Evolutionary conservation across 2,329 filamentous ascomycete genomes (phyloP), one percentile per base, ranked within the genome.

Genomic region (Ciborinia camelliae): DNA sequence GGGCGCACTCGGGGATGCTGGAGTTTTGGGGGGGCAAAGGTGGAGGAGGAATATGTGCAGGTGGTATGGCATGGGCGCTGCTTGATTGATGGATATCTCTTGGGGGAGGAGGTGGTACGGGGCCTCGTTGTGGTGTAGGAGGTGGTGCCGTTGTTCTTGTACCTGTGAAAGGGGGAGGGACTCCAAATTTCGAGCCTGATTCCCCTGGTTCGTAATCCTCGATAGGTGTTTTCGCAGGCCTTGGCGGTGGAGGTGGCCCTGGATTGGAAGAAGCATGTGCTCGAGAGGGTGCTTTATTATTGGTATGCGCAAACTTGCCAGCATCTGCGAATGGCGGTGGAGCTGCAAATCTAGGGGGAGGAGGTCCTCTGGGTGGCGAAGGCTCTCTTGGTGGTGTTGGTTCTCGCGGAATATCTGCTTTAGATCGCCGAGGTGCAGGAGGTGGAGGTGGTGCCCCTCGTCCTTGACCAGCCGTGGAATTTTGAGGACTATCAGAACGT

Each of bases 311-410:
- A 74, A 86, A 95, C 77, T 91, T 96, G 45, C 95, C 95, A 65
- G 95, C 95, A 76, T 97, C 93, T 63, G 91, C 86, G 66, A 98
- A 79, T 2, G 94, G 91, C 41, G 95, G 95, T 53, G 95, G 95
- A 10, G 91, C 94, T 69, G 87, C 84, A 79, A 96, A 98, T 71
- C 83, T 84, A 10, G 86, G 86, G 60, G 88, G 84, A 28, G 87
- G 84, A 12, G 83, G 82, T 32, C 78, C 76, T 65, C 75, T 73
- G 23, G 88, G 86, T 15, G 91, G 90, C 18, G 88, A 87, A 18
- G 89, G 85, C 66, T 91, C 89, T 73, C 87, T 83, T 37, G 89
- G 84, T n/a, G 90, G 86, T 79, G 82, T 80, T n/a, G 79, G 77
- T 68, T 82, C 81, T 63, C 77, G 73, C 51, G 76, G 73, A 3